Evolutionary conservation across 2,329 filamentous ascomycete species (phyloP).

Genomic region (Fusarium nelsonii): DNA sequence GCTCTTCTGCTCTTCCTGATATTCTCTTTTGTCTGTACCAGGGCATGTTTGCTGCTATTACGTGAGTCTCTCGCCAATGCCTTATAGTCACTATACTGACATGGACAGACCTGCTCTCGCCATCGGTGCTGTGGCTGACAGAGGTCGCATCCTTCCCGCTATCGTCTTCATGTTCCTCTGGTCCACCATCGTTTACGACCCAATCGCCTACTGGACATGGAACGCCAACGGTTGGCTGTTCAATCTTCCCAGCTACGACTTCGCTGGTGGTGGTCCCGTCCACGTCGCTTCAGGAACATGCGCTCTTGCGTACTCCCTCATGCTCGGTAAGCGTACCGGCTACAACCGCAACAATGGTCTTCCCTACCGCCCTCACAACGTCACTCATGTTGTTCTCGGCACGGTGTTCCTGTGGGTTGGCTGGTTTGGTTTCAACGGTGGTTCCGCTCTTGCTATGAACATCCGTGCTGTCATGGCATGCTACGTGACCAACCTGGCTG

Average conservation of each 20-base stretch:
- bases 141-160: constrained; percentile 71
- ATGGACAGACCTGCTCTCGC: constrained; percentile 65
- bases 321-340: constrained; percentile 76
- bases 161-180: constrained; percentile 77
- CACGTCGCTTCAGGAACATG: constrained; percentile 80
- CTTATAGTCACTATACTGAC: constrained; percentile 3
- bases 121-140: constrained; percentile 71
- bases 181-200: constrained; percentile 78
- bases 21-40: constrained; percentile 88
- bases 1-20: constrained; percentile 78
- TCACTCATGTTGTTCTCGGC: constrained; percentile 78
- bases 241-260: constrained; percentile 77
- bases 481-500: constrained; percentile 88
- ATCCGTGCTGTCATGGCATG: constrained; percentile 90
- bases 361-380: constrained; percentile 78
- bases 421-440: constrained; percentile 97
- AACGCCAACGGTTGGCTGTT: constrained; percentile 79
- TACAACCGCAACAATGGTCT: constrained; percentile 72
- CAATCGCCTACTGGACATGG: constrained; percentile 83
- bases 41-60: constrained; percentile 91
- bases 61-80: constrained; percentile 65
- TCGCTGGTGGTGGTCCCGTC: constrained; percentile 80
- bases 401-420: constrained; percentile 89
- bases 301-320: constrained; percentile 78
- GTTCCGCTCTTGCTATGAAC: constrained; percentile 83